A percentile compares a stretch with the other conserved stretches of the same genome.
Evolutionary conservation across 1,284 basidiomycete genomes (phyloP).

Genomic region (Papiliotrema flavescens): DNA sequence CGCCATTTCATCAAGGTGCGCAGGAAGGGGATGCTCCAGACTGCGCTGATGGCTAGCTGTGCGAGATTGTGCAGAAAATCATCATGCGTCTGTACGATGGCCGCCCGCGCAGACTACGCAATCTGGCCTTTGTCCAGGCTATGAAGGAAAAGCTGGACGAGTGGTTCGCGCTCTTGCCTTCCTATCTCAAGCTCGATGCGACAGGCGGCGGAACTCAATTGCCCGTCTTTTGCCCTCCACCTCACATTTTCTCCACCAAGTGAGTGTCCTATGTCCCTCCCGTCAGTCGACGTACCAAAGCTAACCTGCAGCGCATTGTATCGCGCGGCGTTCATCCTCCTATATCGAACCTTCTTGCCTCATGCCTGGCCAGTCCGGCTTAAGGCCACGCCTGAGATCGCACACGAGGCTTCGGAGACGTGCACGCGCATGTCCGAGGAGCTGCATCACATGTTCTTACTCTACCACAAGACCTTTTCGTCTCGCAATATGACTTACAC

Average conservation of each 20-base stretch:
- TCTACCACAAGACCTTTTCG: conserved; percentile 13
- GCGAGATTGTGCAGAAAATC: conserved; percentile 16
- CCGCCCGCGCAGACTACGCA: conserved; percentile 4
- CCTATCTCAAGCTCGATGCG: conserved; percentile 9
- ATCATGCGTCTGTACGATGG: conserved; percentile 16
- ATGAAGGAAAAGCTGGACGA: conserved; percentile 6
- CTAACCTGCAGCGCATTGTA: conserved; percentile 11
- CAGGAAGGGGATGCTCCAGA: background rate
- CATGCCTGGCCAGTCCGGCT: conserved; percentile 3
- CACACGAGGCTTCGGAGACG: background rate
- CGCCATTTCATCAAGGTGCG: conserved; percentile 13
- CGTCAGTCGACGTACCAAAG: too few species aligned
- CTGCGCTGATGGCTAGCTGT: conserved; percentile 4
- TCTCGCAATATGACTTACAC: conserved; percentile 14
- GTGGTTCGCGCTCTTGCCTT: conserved; percentile 9
- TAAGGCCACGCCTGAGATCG: conserved; percentile 2
- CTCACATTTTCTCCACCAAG: conserved; percentile 17
- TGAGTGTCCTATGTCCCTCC: too few species aligned
- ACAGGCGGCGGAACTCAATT: background rate
- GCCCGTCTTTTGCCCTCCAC: conserved; percentile 13
- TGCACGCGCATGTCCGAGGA: conserved; percentile 13
- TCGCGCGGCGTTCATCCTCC: conserved; percentile 13
- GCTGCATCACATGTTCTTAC: conserved; percentile 10
- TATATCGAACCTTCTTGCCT: conserved; percentile 15
- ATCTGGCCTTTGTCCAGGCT: conserved; percentile 1